phyloP scores from a whole-genome alignment of 768 basidiomycete species.

The Leucogyrophana mollusca region DNA sequence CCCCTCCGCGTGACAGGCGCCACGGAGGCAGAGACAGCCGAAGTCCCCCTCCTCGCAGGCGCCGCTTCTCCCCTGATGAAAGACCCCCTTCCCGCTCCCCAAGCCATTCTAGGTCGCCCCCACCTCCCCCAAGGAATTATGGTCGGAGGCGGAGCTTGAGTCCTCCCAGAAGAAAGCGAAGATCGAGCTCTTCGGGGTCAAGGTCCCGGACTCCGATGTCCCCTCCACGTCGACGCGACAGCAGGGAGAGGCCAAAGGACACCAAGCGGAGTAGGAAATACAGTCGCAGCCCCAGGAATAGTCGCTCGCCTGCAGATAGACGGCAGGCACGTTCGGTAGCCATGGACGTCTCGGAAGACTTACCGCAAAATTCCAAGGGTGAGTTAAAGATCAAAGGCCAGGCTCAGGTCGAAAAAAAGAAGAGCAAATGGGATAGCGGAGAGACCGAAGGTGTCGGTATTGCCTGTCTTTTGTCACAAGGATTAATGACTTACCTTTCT shows the following conservation, averaged over 20 bases:
- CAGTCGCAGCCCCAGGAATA: constrained; percentile 23
- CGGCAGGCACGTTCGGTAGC: constrained; percentile 19
- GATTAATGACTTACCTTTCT: constrained; percentile 8
- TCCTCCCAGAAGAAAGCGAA: constrained; percentile 30
- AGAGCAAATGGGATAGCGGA: constrained; percentile 53
- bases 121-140: constrained; percentile 36
- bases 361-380: constrained; percentile 32
- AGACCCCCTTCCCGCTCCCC: constrained; percentile 30
- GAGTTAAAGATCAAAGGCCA: constrained; percentile 81
- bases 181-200: constrained; percentile 29
- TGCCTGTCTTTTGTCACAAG: constrained; percentile 5
- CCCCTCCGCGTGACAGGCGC: constrained; percentile 43
- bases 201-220: constrained; percentile 33
- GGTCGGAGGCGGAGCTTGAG: constrained; percentile 46
- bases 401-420: constrained; percentile 50
- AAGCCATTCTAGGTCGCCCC: constrained; percentile 40
- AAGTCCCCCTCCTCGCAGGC: constrained; percentile 46
- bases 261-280: constrained; percentile 16
- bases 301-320: constrained; percentile 20
- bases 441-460: constrained; percentile 23
- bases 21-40: constrained; percentile 44
- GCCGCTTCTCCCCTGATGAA: constrained; percentile 24
- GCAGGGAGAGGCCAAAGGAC: constrained; percentile 21
- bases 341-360: constrained; percentile 22
- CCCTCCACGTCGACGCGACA: constrained; percentile 31